A percentile compares a stretch with the other conserved stretches of the same genome.
Evolutionary conservation across 139 green algal genomes (phyloP).

Genomic region (Zygnema cylindricum): DNA sequence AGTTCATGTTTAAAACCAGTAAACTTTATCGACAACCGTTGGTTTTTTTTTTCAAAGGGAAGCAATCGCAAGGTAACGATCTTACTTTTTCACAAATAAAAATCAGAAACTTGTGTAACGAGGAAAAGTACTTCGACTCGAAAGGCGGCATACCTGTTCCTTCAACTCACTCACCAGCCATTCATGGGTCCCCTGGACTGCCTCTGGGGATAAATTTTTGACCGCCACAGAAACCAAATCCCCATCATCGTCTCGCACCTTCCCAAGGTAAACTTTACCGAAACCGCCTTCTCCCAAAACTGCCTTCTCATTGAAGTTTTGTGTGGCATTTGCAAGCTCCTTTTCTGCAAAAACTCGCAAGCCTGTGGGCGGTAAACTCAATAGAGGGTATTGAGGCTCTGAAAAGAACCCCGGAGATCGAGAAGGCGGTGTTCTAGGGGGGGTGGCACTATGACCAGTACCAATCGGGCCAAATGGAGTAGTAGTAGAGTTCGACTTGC

Average conservation of each 20-base stretch:
- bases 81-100: no score
- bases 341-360: conserved; percentile 47
- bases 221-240: conserved; percentile 33
- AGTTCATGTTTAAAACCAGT: no score
- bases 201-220: conserved; percentile 49
- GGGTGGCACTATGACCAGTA: no score
- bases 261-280: conserved; percentile 36
- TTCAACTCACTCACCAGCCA: conserved; percentile 42
- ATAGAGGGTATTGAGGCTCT: not conserved
- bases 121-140: no score
- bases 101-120: no score
- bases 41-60: no score
- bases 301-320: conserved; percentile 36
- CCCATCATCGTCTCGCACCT: conserved; percentile 3
- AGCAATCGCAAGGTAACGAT: no score
- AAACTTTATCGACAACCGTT: no score
- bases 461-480: no score
- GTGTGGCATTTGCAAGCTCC: conserved; percentile 47
- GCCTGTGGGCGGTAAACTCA: not conserved
- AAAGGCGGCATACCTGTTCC: no score
- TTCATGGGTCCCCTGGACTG: conserved; percentile 41
- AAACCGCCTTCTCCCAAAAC: conserved; percentile 50
- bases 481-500: no score
- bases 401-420: not conserved
- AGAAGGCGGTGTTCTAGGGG: not conserved